Evolutionary conservation across 2,329 filamentous ascomycete species (phyloP), one percentile per base, ranked within the genome.

Genomic region (Didymella segeticola): DNA sequence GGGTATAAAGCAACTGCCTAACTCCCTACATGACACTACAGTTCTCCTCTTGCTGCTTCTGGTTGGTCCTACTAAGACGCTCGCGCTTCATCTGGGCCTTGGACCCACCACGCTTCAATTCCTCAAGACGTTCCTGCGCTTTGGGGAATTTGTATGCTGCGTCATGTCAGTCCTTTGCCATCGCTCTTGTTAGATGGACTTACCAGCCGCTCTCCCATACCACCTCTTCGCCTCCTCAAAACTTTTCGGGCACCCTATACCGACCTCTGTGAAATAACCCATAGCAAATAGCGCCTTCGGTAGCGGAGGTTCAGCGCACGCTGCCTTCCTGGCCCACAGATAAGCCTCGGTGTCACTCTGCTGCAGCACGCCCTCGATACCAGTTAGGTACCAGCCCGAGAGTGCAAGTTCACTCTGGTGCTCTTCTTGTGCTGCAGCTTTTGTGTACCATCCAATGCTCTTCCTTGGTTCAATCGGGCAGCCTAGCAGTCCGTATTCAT

Each of bases 231-330:
- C 95, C 77, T 98, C 95, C 68, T 99, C 95, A 65, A 97, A 68
- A 72, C 93, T 96, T 8, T 89, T 86, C 14, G 88, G 82, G 60
- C 91, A 87, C 25, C 95, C 95, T 64, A 99, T 98, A 11, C 95
- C 95, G 42, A 95, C 88, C 76, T 99, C 95, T 0, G 91, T 96
- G 71, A 96, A 97, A 77, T 98, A 97, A 0, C 95, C 95, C 89
- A 99, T 96, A 0, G 93, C 95, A 77, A 97, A 98, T 78, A 98
- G 90, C 0, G 95, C 95, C 80, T 98, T 99, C 7, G 91, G 87
- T 30, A 97, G 77, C 2, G 79, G 79, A 11, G 78, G 78, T 39
- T 93, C 92, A 3, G 91, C 89, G 60, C 88, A 86, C 0, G 95
- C 95, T 2, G 95, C 93, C 76, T 97, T 98, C 19, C 93, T 83